Conservation (phyloP, 2,329 filamentous ascomycete genomes). For the Fusarium sp. region DNA sequence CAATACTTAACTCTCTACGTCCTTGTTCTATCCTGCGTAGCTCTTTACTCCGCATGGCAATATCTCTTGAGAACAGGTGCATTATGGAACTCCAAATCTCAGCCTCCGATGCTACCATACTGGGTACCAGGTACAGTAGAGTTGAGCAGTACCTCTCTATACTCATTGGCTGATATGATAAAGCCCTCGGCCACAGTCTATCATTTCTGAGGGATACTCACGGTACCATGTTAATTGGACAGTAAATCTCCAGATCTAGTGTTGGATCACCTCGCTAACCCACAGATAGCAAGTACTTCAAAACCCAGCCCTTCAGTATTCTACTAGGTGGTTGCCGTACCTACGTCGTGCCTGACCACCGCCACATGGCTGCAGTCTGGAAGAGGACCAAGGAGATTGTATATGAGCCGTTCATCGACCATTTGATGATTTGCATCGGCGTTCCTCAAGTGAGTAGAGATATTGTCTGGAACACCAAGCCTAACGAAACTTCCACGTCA, state of each 20-base stretch:
- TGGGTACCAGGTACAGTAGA: constrained; percentile 4
- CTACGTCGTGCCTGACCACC: background rate
- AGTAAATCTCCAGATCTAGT: background rate
- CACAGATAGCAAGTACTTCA: background rate
- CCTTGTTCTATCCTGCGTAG: background rate
- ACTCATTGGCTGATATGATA: background rate
- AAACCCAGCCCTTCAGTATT: background rate
- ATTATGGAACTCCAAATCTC: background rate
- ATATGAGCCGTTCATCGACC: background rate
- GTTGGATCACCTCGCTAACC: background rate
- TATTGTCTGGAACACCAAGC: background rate
- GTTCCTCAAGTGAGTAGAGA: background rate
- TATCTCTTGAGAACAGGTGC: background rate
- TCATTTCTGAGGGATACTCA: background rate
- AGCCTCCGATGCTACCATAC: constrained; percentile 4
- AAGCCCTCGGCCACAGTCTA: background rate
- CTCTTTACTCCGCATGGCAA: background rate
- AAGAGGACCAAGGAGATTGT: background rate
- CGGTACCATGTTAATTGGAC: background rate
- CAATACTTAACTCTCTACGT: background rate
- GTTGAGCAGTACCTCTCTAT: no score
- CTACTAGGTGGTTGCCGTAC: background rate
- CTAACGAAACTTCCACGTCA: background rate
- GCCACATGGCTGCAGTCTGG: background rate
- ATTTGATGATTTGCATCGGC: background rate